These are phyloP conservation scores for Pyrus hybrid DNA, from an alignment of 331 rosid genomes.

Conservation along the genomic window DNA sequence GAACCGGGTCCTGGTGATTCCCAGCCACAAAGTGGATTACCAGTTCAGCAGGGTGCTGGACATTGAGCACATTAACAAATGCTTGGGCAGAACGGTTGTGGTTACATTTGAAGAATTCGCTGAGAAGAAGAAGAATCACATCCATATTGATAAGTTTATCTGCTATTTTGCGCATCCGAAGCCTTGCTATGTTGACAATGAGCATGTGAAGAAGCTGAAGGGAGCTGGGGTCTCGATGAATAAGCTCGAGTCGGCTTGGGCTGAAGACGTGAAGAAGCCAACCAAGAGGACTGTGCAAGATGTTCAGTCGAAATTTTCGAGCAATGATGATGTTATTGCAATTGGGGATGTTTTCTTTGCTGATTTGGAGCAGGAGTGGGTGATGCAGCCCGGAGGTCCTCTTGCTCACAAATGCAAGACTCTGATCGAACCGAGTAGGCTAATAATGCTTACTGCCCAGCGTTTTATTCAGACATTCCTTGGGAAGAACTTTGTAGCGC, in stretches of 20 bases:
- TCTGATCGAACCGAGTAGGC: conserved; percentile 68
- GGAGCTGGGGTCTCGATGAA: conserved; percentile 56
- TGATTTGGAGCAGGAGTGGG: conserved; percentile 74
- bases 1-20: conserved; percentile 70
- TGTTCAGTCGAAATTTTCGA: conserved; percentile 50
- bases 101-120: conserved; percentile 69
- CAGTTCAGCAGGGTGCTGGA: conserved; percentile 69
- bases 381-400: conserved; percentile 92
- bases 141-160: conserved; percentile 60
- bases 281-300: conserved; percentile 62
- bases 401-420: conserved; percentile 84
- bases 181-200: conserved; percentile 76
- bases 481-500: conserved; percentile 69
- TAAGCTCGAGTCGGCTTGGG: conserved; percentile 66
- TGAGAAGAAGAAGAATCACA: conserved; percentile 46
- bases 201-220: conserved; percentile 55
- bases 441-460: conserved; percentile 86
- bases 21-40: conserved; percentile 71
- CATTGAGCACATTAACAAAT: conserved; percentile 63
- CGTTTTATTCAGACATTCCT: conserved; percentile 92
- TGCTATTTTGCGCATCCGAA: conserved; percentile 72
- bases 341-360: conserved; percentile 92
- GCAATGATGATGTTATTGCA: conserved; percentile 71
- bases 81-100: conserved; percentile 76
- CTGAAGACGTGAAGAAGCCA: conserved; percentile 60